Percentiles rank a stretch among this genome's conserved stretches.
Evolutionary conservation across 805 yeast species (phyloP).

Genomic region (Candida jianshihensis): DNA sequence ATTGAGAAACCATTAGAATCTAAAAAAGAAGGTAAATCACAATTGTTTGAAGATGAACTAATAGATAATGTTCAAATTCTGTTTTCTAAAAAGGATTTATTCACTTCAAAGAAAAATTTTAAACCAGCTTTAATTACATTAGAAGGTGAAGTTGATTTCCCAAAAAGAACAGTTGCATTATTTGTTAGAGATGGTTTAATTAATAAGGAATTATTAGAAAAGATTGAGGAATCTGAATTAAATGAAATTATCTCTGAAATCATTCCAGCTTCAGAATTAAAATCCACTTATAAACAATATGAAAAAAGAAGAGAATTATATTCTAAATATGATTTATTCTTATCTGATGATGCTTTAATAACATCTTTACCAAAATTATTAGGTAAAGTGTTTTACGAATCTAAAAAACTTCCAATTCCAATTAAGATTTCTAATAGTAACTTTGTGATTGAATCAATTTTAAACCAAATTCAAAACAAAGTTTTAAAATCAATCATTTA

Average conservation of each 20-base stretch:
- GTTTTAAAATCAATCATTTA: slow-evolving; percentile 52
- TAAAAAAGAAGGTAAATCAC: slow-evolving; percentile 29
- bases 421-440: slow-evolving; percentile 36
- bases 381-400: slow-evolving; percentile 70
- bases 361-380: slow-evolving; percentile 75
- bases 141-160: slow-evolving; percentile 23
- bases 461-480: slow-evolving; percentile 48
- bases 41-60: slow-evolving; percentile 53
- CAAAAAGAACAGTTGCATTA: slow-evolving; percentile 45
- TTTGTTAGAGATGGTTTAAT: slow-evolving; percentile 61
- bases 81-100: slow-evolving; percentile 58
- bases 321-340: slow-evolving; percentile 62
- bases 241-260: slow-evolving; percentile 36
- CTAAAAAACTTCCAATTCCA: slow-evolving; percentile 62
- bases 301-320: slow-evolving; percentile 79
- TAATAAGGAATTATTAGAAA: slow-evolving; percentile 21
- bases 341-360: slow-evolving; percentile 78
- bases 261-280: slow-evolving; percentile 66
- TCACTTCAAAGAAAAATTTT: slow-evolving; percentile 44
- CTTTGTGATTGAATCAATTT: slow-evolving; percentile 44
- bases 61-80: slow-evolving; percentile 46
- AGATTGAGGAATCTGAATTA: slow-evolving; percentile 22
- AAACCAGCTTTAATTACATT: slow-evolving; percentile 30
- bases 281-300: slow-evolving; percentile 79
- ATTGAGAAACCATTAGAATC: slow-evolving; percentile 31